Conservation (phyloP, 2,329 filamentous ascomycete species). For the Bisporella sp. region DNA sequence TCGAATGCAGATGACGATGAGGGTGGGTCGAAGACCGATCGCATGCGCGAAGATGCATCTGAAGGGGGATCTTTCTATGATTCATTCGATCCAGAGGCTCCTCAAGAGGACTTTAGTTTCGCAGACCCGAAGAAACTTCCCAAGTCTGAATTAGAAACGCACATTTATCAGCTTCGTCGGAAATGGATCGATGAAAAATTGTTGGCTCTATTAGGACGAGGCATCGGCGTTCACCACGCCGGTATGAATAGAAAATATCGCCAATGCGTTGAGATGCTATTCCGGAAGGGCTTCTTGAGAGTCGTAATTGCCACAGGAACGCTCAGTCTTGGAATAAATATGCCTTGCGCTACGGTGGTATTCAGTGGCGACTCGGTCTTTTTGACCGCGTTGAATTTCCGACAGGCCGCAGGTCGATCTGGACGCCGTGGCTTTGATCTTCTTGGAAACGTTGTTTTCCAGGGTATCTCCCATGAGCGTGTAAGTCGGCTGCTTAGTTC, state of each 20-base stretch:
- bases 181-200: constrained; percentile 45
- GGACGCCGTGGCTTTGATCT: constrained; percentile 76
- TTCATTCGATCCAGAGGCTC: constrained; percentile 60
- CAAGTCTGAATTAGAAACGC: constrained; percentile 49
- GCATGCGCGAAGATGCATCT: constrained; percentile 47
- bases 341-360: constrained; percentile 77
- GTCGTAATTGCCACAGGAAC: constrained; percentile 72
- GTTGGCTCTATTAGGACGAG: constrained; percentile 55
- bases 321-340: constrained; percentile 71
- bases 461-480: constrained; percentile 53
- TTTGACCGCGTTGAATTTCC: constrained; percentile 68
- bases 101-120: constrained; percentile 58
- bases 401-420: constrained; percentile 70
- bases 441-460: constrained; percentile 75
- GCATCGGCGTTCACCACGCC: constrained; percentile 71
- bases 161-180: constrained; percentile 43
- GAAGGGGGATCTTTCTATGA: constrained; percentile 50
- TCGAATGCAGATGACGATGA: constrained; percentile 40
- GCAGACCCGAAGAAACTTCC: constrained; percentile 54
- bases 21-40: constrained; percentile 47
- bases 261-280: constrained; percentile 66
- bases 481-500: constrained; percentile 66
- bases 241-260: constrained; percentile 75
- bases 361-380: constrained; percentile 69
- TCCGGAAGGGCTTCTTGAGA: constrained; percentile 63